Evolutionary conservation across 345 rosid species (phyloP), one percentile per base, ranked within the genome.

Genomic region (Combretum micranthum): DNA sequence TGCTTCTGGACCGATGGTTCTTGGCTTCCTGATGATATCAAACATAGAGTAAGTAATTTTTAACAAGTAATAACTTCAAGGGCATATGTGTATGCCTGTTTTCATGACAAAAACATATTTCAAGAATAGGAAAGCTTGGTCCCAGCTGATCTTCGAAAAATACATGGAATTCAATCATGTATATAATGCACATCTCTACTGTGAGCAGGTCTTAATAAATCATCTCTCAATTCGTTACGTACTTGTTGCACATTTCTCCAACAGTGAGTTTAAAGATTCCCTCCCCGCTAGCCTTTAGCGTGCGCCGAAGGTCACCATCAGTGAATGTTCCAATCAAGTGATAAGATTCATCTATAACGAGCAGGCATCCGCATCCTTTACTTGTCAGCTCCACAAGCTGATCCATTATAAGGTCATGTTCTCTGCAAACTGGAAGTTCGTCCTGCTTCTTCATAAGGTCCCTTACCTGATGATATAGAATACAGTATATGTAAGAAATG

Each of bases 191-290:
- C 9, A 32, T 32, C 39, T n/a, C n/a, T n/a, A n/a, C n/a, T 7
- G 39, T 32, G 9, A 32, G 39, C 39, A 32, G 0, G 39, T 4
- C 5, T 32, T 32, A 32, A 5, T 7, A 32, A 32, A 32, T 32
- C 39, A 32, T 32, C 6, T 32, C 39, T 32, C 39, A 32, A 32
- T 32, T 32, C 39, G 1, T 25, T 12, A 37, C 56, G 55, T 70
- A 87, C 97, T 90, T 90, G 80, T 82, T 83, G 81, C 97, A 94
- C 96, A 84, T 94, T 66, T 87, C 81, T 17, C 99, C 99, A 4
- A 94, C 97, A 0, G 82, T 78, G 70, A 87, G 99, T 78, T 81
- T 81, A 68, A 94, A 94, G 70, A 87, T 94, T 58, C 75, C 97
- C 78, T 87, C 96, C 19, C 87, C 84, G 17, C 81, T 85, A 25